phyloP scores from a whole-genome alignment of 2,329 filamentous ascomycete species.

The Thelonectria olida region DNA sequence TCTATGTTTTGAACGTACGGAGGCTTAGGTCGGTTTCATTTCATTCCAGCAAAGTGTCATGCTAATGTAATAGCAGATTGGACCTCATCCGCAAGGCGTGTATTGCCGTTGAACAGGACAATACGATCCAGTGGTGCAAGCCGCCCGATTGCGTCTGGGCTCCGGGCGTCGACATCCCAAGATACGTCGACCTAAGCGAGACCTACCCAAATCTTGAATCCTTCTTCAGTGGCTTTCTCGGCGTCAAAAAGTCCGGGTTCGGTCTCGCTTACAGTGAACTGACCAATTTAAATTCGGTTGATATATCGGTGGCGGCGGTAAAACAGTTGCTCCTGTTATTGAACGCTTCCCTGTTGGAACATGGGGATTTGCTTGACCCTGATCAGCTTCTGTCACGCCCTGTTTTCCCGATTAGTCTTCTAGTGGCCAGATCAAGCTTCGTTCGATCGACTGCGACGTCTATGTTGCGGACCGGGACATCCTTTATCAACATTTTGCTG shows the following conservation, averaged over 20 bases:
- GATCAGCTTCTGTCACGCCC: constrained; percentile 14
- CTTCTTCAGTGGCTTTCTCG: constrained; percentile 31
- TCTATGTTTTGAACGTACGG: neutral
- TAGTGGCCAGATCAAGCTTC: constrained; percentile 19
- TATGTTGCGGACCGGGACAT: constrained; percentile 30
- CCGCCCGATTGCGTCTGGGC: constrained; percentile 31
- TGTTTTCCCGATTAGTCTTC: constrained; percentile 25
- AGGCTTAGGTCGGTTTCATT: neutral
- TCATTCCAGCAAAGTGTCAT: constrained; percentile 16
- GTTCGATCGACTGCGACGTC: constrained; percentile 29
- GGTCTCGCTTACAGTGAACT: constrained; percentile 29
- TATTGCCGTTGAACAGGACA: constrained; percentile 20
- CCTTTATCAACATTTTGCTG: constrained; percentile 23
- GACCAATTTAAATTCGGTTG: constrained; percentile 2
- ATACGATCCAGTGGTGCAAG: constrained; percentile 23
- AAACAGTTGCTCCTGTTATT: constrained; percentile 26
- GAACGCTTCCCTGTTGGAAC: constrained; percentile 26
- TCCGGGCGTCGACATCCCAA: constrained; percentile 26
- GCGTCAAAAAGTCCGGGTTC: constrained; percentile 20
- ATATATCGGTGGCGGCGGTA: neutral
- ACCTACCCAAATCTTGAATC: constrained; percentile 28
- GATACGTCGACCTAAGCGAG: constrained; percentile 29
- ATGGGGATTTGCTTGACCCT: constrained; percentile 30
- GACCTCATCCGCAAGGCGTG: constrained; percentile 14
- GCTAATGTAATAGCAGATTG: neutral